Base-by-base conservation (phyloP, 2,329 filamentous ascomycete genomes). In the Alternaria longipes region DNA sequence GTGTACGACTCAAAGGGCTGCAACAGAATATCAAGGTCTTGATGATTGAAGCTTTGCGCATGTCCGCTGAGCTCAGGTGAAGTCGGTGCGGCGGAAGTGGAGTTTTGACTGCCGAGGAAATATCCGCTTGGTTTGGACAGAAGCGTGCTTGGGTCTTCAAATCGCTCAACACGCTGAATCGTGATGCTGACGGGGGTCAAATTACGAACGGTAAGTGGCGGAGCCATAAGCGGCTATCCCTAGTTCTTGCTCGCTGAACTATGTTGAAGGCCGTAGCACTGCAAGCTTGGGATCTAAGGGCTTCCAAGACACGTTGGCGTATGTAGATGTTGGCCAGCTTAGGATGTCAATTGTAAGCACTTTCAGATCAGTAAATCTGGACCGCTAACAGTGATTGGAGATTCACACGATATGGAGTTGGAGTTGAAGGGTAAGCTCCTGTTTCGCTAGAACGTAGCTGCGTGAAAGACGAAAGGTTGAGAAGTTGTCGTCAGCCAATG, bases 201-300 rank as follows among this genome's bases (percentile, higher is more conserved):
- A 78, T 97, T 97, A 72, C 94, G 92, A 71, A 97, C 87, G 5
- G 86, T 91, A 68, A 97, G 82, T 20, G 76, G 71, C n/a, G 71
- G 54, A n/a, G 69, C 59, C 74, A 76, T 76, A n/a, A 26, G 32
- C 12, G 20, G 8, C 12, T 26, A 11, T 30, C 14, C 45, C 28
- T 42, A 41, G 18, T 16, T 46, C 52, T 40, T 51, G 4, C n/a
- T 45, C 12, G 20, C 41, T 14, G n/a, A 5, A 8, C 11, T 34
- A 14, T 30, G 12, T 49, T 16, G n/a, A 49, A 2, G n/a, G 14
- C n/a, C 4, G 20, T 47, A 5, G 32, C 9, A 49, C 20, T 38
- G 32, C 32, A 50, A 8, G 20, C 16, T 34, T 38, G 26, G 18
- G 46, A 50, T 26, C 6, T 18, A 5, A n/a, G 3, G 8, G 22